A percentile compares a stretch with the other conserved stretches of the same genome.
Evolutionary conservation across 768 basidiomycete species (phyloP).

Genomic region (Phallus indusiatus): DNA sequence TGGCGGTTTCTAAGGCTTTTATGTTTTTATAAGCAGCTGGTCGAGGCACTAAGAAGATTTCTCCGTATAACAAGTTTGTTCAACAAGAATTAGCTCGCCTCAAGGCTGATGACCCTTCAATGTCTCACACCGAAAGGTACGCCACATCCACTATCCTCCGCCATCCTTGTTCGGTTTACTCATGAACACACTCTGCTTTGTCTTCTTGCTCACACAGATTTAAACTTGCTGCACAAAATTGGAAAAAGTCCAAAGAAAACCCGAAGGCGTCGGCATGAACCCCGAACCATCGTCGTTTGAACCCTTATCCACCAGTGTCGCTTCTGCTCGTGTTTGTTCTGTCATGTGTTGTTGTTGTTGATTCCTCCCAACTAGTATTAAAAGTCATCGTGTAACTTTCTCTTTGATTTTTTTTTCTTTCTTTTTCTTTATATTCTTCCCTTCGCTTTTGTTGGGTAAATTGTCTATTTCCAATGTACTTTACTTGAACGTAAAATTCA

Average conservation of each 20-base stretch:
- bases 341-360: not conserved
- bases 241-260: slow-evolving; percentile 68
- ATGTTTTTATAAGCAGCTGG: slow-evolving; percentile 15
- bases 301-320: not conserved
- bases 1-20: not conserved
- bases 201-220: slow-evolving; percentile 35
- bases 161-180: not conserved
- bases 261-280: slow-evolving; percentile 29
- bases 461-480: too few species aligned
- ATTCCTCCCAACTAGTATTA: too few species aligned
- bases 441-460: too few species aligned
- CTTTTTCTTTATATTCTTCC: too few species aligned
- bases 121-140: slow-evolving; percentile 67
- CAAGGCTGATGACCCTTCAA: slow-evolving; percentile 65
- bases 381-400: too few species aligned
- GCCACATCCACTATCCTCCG: slow-evolving; percentile 10
- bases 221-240: slow-evolving; percentile 66
- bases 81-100: slow-evolving; percentile 70
- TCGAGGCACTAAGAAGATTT: slow-evolving; percentile 40
- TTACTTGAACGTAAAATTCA: too few species aligned
- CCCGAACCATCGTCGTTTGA: not conserved
- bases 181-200: not conserved
- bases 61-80: slow-evolving; percentile 74
- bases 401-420: too few species aligned
- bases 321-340: not conserved